Evolutionary conservation across 192 early-diverging fungal genomes (phyloP), one percentile per base, ranked within the genome.

Genomic region (Linnemannia hyalina): DNA sequence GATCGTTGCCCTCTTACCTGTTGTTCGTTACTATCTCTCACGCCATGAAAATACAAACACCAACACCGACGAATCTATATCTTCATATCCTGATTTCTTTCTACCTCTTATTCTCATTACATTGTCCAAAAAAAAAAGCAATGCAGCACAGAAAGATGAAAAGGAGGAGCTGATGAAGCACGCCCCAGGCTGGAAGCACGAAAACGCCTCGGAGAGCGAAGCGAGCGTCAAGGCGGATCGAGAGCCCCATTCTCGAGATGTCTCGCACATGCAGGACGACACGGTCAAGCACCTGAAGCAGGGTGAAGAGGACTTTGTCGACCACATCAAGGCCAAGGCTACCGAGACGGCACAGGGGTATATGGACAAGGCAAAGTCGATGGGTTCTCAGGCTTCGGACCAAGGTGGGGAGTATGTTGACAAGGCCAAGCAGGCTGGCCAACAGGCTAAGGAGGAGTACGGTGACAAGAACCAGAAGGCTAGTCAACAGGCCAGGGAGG

Each of bases 141-240:
- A 68, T 16, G 15, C 44, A 3, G 22, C 80, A 26, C 44, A 47
- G 18, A 47, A 11, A 42, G 42, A 82, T 6, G 69, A 82, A 7
- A 71, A 44, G 3, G 42, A 75, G 4, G 44, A 76, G 1, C 18
- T 72, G 18, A 77, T 82, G 57, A 82, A 82, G 71, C 75, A 82
- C 57, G 81, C 81, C n/a, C 81, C 81, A 23, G 81, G 81, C 26
- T 82, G 83, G 74, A 78, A 78, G 70, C 52, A 71, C 4, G 83
- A 80, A 35, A 77, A 85, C 22, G 78, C 74, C 22, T 83, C 82
- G 3, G 81, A 69, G 5, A 82, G 81, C 38, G 81, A 82, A 49
- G 81, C 81, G 8, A 77, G 23, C 6, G 75, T 82, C 42, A 82
- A 82, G 71, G 81, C 81, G 1, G 81, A 82, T 40, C 81, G 81